Evolutionary conservation across 352 stramenopile species (phyloP).

Genomic region (Phytopythium vexans): DNA sequence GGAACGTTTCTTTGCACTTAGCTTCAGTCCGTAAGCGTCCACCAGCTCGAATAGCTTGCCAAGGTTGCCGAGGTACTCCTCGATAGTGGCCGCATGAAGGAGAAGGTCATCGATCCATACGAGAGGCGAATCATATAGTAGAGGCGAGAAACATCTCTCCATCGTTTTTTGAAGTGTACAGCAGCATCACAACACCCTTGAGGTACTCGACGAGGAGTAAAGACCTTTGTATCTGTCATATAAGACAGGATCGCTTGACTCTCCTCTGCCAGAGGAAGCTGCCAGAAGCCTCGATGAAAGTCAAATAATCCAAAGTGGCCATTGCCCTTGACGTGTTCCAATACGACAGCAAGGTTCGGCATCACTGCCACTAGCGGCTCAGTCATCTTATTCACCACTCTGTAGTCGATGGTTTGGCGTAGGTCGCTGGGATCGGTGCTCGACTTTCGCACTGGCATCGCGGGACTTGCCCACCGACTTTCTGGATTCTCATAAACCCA

Average conservation of each 20-base stretch:
- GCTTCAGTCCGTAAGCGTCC: slow-evolving; percentile 14
- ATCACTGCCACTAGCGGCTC: slow-evolving; percentile 10
- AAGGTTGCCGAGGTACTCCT: slow-evolving; percentile 16
- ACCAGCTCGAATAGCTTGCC: slow-evolving; percentile 17
- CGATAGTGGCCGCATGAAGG: slow-evolving; percentile 15
- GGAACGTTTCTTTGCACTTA: slow-evolving; percentile 14
- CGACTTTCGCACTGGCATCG: slow-evolving; percentile 11
- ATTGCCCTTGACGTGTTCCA: slow-evolving; percentile 4
- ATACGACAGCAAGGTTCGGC: slow-evolving; percentile 8
- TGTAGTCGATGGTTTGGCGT: slow-evolving; percentile 6
- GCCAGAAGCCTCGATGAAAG: slow-evolving; percentile 5
- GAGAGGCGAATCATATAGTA: slow-evolving; percentile 16
- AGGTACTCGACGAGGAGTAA: slow-evolving; percentile 14
- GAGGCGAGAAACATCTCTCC: slow-evolving; percentile 8
- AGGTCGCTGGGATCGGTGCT: not conserved
- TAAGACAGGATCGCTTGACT: slow-evolving; percentile 11
- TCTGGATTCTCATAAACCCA: slow-evolving; percentile 9
- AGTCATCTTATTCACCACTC: not conserved
- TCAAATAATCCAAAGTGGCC: slow-evolving; percentile 6
- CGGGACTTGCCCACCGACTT: slow-evolving; percentile 8
- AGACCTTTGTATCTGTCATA: slow-evolving; percentile 18
- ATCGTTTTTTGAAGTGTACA: slow-evolving; percentile 9
- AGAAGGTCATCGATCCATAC: slow-evolving; percentile 33
- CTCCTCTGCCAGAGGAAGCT: slow-evolving; percentile 2
- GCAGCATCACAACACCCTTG: slow-evolving; percentile 10